Base-by-base conservation (phyloP, 2,329 filamentous ascomycete species). In the Fusarium sp. region DNA sequence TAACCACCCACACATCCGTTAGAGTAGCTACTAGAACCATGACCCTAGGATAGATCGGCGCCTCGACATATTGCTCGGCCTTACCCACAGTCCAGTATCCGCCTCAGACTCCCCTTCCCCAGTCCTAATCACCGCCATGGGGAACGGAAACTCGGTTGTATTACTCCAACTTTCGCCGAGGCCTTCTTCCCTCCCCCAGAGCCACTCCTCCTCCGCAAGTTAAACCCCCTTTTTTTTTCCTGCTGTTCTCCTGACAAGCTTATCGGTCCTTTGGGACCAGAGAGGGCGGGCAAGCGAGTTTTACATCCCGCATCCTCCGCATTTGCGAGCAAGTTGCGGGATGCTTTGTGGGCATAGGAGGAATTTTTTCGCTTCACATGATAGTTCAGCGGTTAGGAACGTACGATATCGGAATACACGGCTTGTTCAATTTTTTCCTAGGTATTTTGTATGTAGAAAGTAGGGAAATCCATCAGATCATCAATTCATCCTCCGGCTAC, bases 291-390 rank as follows among this genome's bases (percentile, higher is more conserved):
- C 62, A 65, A 65, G 53, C 53, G 62, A 65, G 18, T 53, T 50
- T 56, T n/a, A 18, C 15, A 65, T 65, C 62, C 62, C 62, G 61
- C 60, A 65, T 65, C 62, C 62, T 65, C 62, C 62, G 62, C 60
- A 65, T 65, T 65, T 59, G 40, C n/a, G 39, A 57, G 43, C 43
- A 56, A 39, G 17, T 46, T 60, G 51, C 51, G 48, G 39, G 55
- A 22, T 20, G 40, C 20, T 2, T 26, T 36, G 10, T 28, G 34
- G 28, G 51, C 42, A n/a, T 26, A 17, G 24, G 39, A 42, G 45
- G 45, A 64, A 63, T 39, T 51, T 59, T 24, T 65, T 45, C 45
- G 4, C 18, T 42, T 52, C 60, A 59, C 62, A 59, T 65, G 62
- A 43, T 2, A 36, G 7, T 38, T 42, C 33, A 24, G 22, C 15